Percentiles rank a stretch among this genome's conserved stretches.
These are phyloP conservation scores for Apiospora aurea DNA, from an alignment of 2,329 filamentous ascomycete species.

Conservation along the genomic window DNA sequence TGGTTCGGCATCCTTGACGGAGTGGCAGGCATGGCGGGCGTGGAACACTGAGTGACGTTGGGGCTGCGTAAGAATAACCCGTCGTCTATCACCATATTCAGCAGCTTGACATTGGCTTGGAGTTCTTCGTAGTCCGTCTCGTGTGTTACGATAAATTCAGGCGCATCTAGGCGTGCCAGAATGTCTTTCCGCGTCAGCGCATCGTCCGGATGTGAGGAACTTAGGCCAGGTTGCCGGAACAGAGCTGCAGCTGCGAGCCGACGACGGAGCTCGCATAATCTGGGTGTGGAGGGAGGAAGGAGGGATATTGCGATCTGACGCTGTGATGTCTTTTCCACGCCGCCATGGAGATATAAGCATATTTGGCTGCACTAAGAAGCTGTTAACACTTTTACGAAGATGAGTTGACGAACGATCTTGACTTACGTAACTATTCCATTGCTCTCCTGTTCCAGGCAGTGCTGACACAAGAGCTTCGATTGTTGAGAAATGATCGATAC, in stretches of 20 bases:
- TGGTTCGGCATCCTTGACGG: constrained; percentile 38
- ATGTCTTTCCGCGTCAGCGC: constrained; percentile 52
- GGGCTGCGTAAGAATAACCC: constrained; percentile 44
- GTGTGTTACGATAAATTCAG: constrained; percentile 59
- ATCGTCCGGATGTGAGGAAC: constrained; percentile 49
- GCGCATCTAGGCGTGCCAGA: constrained; percentile 52
- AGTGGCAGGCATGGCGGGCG: constrained; percentile 35
- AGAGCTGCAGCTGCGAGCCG: constrained; percentile 71
- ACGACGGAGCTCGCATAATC: constrained; percentile 67
- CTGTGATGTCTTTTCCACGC: constrained; percentile 57
- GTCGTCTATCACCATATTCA: constrained; percentile 79
- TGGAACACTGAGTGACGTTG: constrained; percentile 33
- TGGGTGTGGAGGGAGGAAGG: constrained; percentile 60
- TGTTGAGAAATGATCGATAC: constrained; percentile 40
- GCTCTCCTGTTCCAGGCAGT: constrained; percentile 45
- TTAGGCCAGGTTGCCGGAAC: constrained; percentile 56
- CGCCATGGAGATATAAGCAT: constrained; percentile 53
- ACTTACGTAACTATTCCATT: constrained; percentile 54
- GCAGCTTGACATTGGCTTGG: constrained; percentile 67
- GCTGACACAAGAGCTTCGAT: constrained; percentile 52
- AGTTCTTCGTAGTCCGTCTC: constrained; percentile 74
- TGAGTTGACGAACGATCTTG: background rate
- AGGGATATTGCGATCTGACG: constrained; percentile 64
- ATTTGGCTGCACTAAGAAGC: constrained; percentile 56
- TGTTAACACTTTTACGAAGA: constrained; percentile 1